Conservation (phyloP, 441 rosid genomes). For the Croton setiger region DNA sequence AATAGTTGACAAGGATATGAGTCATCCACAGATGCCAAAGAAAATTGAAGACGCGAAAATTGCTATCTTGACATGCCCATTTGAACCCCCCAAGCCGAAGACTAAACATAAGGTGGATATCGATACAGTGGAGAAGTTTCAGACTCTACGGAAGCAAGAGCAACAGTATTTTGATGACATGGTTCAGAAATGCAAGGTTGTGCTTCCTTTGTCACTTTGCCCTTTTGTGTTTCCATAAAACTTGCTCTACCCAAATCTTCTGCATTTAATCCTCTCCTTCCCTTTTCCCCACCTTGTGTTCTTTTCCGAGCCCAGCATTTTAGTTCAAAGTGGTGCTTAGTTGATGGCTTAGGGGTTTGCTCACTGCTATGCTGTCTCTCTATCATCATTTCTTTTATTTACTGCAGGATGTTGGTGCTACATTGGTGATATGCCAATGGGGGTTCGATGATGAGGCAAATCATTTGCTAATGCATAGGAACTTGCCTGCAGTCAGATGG, state of each 20-base stretch:
- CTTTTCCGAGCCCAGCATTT: background rate
- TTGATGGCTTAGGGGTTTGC: background rate
- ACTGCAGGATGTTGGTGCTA: constrained; percentile 92
- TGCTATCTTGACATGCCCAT: constrained; percentile 95
- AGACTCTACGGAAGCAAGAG: constrained; percentile 87
- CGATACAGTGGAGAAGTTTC: constrained; percentile 92
- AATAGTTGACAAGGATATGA: constrained; percentile 87
- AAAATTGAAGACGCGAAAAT: constrained; percentile 85
- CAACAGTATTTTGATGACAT: constrained; percentile 93
- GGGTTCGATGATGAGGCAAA: constrained; percentile 99
- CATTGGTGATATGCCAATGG: constrained; percentile 98
- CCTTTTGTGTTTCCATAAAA: background rate
- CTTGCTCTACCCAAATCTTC: constrained; percentile 3
- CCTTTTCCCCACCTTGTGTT: background rate
- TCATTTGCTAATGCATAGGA: constrained; percentile 89
- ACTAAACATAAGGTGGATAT: constrained; percentile 99
- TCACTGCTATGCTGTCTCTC: background rate
- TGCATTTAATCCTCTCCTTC: background rate
- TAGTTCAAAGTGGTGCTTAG: background rate
- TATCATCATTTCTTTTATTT: background rate
- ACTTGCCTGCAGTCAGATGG: constrained; percentile 99
- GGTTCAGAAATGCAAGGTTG: constrained; percentile 97
- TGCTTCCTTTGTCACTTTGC: background rate
- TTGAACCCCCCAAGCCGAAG: constrained; percentile 98
- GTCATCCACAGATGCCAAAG: constrained; percentile 99